Conservation (phyloP, 2,329 filamentous ascomycete species). For the Geosmithia morbida region DNA sequence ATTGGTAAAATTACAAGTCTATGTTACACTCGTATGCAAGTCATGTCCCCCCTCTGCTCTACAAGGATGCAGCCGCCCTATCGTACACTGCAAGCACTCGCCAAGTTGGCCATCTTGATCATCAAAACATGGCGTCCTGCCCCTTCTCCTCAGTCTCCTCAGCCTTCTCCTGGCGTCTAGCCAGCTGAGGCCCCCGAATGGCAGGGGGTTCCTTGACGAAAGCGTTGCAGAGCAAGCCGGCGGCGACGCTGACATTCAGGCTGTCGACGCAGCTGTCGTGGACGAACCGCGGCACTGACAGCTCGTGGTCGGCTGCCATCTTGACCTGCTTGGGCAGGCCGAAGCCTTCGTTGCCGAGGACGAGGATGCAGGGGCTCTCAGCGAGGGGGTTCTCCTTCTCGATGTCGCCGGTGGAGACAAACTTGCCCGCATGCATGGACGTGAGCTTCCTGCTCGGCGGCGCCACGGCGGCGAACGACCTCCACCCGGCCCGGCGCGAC, state of each 20-base stretch:
- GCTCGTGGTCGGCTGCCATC: conserved; percentile 48
- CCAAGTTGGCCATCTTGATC: no score
- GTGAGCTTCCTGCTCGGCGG: conserved; percentile 20
- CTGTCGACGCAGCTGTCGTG: conserved; percentile 58
- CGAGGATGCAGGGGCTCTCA: conserved; percentile 56
- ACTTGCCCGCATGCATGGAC: conserved; percentile 21
- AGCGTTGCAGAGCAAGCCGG: conserved; percentile 58
- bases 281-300: conserved; percentile 48
- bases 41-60: neutral
- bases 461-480: conserved; percentile 62
- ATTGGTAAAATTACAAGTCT: neutral
- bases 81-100: neutral
- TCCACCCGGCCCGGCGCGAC: conserved; percentile 63
- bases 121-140: neutral
- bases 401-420: conserved; percentile 33
- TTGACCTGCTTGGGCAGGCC: conserved; percentile 54
- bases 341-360: conserved; percentile 71
- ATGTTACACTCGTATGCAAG: neutral
- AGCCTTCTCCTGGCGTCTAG: neutral
- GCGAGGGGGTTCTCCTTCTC: conserved; percentile 36
- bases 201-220: conserved; percentile 34
- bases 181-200: neutral
- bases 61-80: neutral
- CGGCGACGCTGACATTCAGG: conserved; percentile 84
- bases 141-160: neutral